phyloP scores from a whole-genome alignment of 345 rosid species.

The Gossypium mustelinum region DNA sequence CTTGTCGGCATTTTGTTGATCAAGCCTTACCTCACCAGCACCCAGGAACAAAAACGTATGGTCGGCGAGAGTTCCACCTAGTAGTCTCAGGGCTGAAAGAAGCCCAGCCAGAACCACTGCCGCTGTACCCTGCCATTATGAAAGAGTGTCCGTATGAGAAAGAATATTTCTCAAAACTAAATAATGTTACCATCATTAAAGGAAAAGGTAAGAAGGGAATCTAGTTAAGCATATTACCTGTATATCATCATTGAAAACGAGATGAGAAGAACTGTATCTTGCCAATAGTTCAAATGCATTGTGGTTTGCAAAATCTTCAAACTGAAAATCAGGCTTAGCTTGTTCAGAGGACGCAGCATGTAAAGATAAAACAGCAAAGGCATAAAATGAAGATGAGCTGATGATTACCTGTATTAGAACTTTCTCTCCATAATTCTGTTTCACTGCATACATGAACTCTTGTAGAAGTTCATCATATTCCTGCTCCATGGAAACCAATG shows the following conservation, averaged over 20 bases:
- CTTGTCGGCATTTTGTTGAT: not conserved
- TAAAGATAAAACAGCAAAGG: not conserved
- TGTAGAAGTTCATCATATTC: constrained; percentile 85
- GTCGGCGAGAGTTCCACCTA: constrained; percentile 67
- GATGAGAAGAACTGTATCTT: constrained; percentile 73
- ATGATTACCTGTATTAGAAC: constrained; percentile 72
- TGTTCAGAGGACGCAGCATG: constrained; percentile 8
- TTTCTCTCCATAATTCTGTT: constrained; percentile 90
- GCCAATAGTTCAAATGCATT: constrained; percentile 83
- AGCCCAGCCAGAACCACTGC: constrained; percentile 92
- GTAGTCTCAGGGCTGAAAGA: constrained; percentile 60
- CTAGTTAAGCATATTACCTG: constrained; percentile 46
- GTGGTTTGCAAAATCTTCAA: constrained; percentile 98
- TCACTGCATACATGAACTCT: constrained; percentile 90
- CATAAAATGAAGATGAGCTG: constrained; percentile 2
- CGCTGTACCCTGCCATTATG: constrained; percentile 73
- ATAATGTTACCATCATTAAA: not conserved
- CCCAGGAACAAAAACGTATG: constrained; percentile 88
- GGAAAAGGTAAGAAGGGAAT: not conserved
- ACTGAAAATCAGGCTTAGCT: constrained; percentile 42
- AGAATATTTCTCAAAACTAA: not conserved
- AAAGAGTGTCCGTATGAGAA: not conserved
- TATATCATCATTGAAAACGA: constrained; percentile 93
- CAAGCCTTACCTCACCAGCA: constrained; percentile 81
- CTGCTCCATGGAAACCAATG: constrained; percentile 27